Evolutionary conservation across 768 basidiomycete species (phyloP).

Genomic region (Lanmaoa pseudosensibilis): DNA sequence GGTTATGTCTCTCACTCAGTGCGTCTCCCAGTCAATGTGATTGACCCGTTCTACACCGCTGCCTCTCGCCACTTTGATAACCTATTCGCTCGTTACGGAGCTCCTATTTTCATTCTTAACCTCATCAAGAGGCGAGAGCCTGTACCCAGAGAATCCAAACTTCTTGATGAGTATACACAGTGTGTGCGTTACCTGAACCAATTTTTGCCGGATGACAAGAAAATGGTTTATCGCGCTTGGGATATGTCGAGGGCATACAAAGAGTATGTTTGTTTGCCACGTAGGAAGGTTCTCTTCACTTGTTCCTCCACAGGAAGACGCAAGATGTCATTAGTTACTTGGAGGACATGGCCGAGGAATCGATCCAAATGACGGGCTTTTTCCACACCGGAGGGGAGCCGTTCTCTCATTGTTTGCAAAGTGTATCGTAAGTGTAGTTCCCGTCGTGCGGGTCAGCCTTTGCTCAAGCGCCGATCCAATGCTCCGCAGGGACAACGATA

Average conservation of each 20-base stretch:
- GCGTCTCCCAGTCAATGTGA: conserved; percentile 67
- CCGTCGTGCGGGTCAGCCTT: background rate
- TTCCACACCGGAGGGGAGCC: conserved; percentile 94
- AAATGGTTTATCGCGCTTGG: conserved; percentile 92
- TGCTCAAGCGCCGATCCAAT: background rate
- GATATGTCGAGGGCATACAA: conserved; percentile 96
- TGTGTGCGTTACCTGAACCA: conserved; percentile 95
- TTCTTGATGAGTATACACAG: conserved; percentile 87
- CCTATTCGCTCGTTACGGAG: conserved; percentile 85
- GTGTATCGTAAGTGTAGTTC: conserved; percentile 32
- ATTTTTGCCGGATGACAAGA: conserved; percentile 81
- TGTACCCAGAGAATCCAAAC: conserved; percentile 82
- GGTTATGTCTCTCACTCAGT: conserved; percentile 6
- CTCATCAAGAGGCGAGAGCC: conserved; percentile 86
- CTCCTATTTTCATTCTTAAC: conserved; percentile 88
- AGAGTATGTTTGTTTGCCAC: conserved; percentile 53
- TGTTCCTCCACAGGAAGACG: conserved; percentile 61
- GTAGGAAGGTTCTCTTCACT: background rate
- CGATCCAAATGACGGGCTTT: conserved; percentile 86
- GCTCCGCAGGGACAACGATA: conserved; percentile 31
- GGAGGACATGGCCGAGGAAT: conserved; percentile 93
- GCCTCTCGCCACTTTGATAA: conserved; percentile 93
- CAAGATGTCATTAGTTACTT: conserved; percentile 95
- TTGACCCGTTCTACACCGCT: conserved; percentile 93
- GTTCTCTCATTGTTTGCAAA: conserved; percentile 64